Percentiles rank a stretch among this genome's conserved stretches.
These are phyloP conservation scores for Odontarrhena argentea DNA, from an alignment of 345 rosid species.

Conservation along the genomic window DNA sequence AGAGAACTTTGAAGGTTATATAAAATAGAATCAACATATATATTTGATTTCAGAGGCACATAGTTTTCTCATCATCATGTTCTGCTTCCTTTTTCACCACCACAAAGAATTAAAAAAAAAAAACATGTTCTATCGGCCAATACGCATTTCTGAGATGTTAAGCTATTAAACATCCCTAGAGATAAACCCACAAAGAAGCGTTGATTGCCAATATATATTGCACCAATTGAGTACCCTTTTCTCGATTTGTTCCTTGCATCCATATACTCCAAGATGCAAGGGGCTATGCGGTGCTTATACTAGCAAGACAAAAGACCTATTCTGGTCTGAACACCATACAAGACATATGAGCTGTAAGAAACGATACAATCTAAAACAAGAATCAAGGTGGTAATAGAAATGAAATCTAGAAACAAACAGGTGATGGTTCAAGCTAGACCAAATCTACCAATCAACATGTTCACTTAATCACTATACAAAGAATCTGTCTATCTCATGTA, in stretches of 20 bases:
- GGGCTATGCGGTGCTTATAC: slow-evolving; percentile 41
- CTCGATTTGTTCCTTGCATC: slow-evolving; percentile 44
- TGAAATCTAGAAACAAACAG: not conserved
- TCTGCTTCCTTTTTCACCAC: slow-evolving; percentile 19
- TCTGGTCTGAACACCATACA: slow-evolving; percentile 41
- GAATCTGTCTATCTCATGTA: not conserved
- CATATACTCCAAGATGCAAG: slow-evolving; percentile 38
- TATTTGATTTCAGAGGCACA: slow-evolving; percentile 39
- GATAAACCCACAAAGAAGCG: not conserved
- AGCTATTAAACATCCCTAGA: slow-evolving; percentile 26
- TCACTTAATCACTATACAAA: not conserved
- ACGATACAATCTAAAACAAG: not conserved
- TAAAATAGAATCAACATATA: slow-evolving; percentile 34
- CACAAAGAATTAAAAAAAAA: not conserved
- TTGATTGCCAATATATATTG: slow-evolving; percentile 31
- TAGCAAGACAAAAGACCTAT: not conserved
- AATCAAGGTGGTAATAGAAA: not conserved
- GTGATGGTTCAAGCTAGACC: not conserved
- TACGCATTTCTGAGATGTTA: slow-evolving; percentile 23
- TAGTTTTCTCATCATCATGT: slow-evolving; percentile 35
- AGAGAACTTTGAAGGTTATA: slow-evolving; percentile 48
- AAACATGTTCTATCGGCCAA: slow-evolving; percentile 25
- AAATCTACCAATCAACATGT: not conserved
- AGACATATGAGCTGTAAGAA: not conserved
- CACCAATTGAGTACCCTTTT: slow-evolving; percentile 45